Evolutionary conservation across 805 yeast species (phyloP).

Genomic region (Kluyveromyces aestuarii): DNA sequence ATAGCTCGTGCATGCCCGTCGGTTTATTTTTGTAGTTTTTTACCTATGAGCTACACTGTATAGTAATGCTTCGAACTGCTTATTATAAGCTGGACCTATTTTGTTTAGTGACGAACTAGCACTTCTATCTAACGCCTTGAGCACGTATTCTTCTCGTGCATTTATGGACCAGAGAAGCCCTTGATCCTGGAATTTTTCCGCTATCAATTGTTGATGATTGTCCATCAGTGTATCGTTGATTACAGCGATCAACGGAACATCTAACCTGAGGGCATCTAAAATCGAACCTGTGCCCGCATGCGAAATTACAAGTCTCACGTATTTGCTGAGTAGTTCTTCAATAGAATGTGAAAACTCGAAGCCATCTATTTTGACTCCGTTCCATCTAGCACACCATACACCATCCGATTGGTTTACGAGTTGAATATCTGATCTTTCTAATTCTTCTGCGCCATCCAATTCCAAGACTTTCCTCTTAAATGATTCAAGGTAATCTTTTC

Average conservation of each 20-base stretch:
- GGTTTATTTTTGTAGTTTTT: neutral
- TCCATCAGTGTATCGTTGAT: conserved; percentile 70
- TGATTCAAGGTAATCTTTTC: conserved; percentile 29
- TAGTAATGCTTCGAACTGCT: conserved; percentile 10
- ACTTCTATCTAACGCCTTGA: conserved; percentile 7
- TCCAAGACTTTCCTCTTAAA: conserved; percentile 10
- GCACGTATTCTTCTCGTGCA: conserved; percentile 7
- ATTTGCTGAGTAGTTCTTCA: conserved; percentile 29
- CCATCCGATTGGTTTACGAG: neutral
- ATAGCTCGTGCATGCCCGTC: neutral
- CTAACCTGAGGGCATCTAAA: conserved; percentile 55
- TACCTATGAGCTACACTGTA: neutral
- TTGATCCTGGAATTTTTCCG: conserved; percentile 38
- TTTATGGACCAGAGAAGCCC: conserved; percentile 24
- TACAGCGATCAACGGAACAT: conserved; percentile 57
- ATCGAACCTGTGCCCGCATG: conserved; percentile 95
- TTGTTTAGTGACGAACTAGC: conserved; percentile 2
- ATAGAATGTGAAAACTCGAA: conserved; percentile 39
- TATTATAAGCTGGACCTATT: conserved; percentile 12
- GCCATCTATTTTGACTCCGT: conserved; percentile 32
- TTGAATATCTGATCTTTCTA: neutral
- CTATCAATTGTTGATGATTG: conserved; percentile 78
- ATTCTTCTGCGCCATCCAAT: neutral
- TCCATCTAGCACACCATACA: neutral
- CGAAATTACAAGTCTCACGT: conserved; percentile 58